Conservation (phyloP, 345 rosid genomes). For the thale cress (Arabidopsis thaliana) region TAIR10.1 NC_003075.7:16004501-16005000, state of each 20-base stretch:
- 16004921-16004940: slow-evolving; percentile 73
- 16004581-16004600: too few species aligned
- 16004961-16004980: slow-evolving; percentile 74
- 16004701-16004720: slow-evolving; percentile 97
- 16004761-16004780: slow-evolving; percentile 73
- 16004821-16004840: slow-evolving; percentile 28
- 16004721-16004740: slow-evolving; percentile 92
- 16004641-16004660: slow-evolving; percentile 92
- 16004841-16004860: slow-evolving; percentile 18
- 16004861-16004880: slow-evolving; percentile 19
- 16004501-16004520: slow-evolving; percentile 76
- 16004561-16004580: neutral
- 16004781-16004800: slow-evolving; percentile 89
- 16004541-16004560: slow-evolving; percentile 25
- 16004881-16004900: slow-evolving; percentile 11
- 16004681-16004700: slow-evolving; percentile 98
- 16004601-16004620: neutral
- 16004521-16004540: slow-evolving; percentile 84
- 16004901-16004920: slow-evolving; percentile 11
- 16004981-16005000: slow-evolving; percentile 86
- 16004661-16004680: slow-evolving; percentile 92
- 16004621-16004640: slow-evolving; percentile 88
- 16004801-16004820: slow-evolving; percentile 34
- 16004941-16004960: slow-evolving; percentile 68
- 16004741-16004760: slow-evolving; percentile 81